phyloP scores from a whole-genome alignment of 1,284 basidiomycete genomes.

The Moesziomyces globuligerus region DNA sequence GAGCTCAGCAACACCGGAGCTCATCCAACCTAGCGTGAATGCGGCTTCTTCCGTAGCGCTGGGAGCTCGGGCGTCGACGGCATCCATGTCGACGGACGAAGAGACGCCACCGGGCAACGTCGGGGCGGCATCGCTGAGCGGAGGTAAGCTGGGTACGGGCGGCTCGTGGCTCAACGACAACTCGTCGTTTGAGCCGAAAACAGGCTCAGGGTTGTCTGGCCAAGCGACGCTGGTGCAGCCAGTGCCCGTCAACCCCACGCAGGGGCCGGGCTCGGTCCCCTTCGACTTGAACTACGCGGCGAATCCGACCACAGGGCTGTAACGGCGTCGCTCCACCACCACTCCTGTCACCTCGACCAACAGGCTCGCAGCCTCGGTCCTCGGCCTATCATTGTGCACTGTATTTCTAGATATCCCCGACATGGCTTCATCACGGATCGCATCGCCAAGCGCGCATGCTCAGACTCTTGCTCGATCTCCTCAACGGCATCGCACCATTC shows the following conservation, averaged over 20 bases:
- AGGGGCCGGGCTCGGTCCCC: conserved; percentile 12
- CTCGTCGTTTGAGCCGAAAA: background rate
- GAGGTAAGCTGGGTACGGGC: conserved; percentile 1
- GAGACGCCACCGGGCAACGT: conserved; percentile 25
- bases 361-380: no score
- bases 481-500: background rate
- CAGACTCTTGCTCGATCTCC: no score
- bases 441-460: no score
- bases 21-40: conserved; percentile 10
- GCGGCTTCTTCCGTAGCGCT: background rate
- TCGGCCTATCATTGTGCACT: conserved; percentile 5
- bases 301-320: conserved; percentile 1
- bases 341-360: background rate
- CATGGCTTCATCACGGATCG: conserved; percentile 2
- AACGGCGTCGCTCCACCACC: background rate
- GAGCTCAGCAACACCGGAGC: conserved; percentile 35
- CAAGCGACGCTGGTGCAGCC: conserved; percentile 16
- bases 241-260: conserved; percentile 23
- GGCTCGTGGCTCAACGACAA: conserved; percentile 9
- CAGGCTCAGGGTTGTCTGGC: background rate
- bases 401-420: conserved; percentile 28
- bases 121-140: background rate
- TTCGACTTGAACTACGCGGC: conserved; percentile 23
- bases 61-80: conserved; percentile 15
- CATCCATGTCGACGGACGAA: conserved; percentile 33